Percentiles rank a stretch among this genome's conserved stretches.
Conservation (phyloP, 2,329 filamentous ascomycete genomes). For the Ceratocystis harringtonii region DNA sequence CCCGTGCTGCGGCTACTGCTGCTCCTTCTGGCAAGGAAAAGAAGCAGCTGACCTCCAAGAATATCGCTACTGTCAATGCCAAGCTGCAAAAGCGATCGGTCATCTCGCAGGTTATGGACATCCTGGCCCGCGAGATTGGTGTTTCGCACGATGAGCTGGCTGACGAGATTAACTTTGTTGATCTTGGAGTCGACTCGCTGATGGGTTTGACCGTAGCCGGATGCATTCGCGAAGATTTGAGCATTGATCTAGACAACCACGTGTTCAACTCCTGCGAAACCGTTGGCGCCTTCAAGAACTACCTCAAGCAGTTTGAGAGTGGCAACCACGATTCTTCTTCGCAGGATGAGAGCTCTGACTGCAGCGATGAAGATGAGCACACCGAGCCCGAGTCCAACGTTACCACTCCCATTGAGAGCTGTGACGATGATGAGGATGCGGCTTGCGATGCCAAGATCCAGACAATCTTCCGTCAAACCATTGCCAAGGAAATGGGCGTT, state of each 20-base stretch:
- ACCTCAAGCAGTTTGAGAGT: slow-evolving; percentile 27
- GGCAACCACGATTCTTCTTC: slow-evolving; percentile 18
- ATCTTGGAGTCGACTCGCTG: slow-evolving; percentile 47
- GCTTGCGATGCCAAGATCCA: slow-evolving; percentile 20
- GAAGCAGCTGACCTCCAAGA: slow-evolving; percentile 32
- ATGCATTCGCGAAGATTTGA: slow-evolving; percentile 42
- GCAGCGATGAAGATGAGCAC: slow-evolving; percentile 32
- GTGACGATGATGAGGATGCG: slow-evolving; percentile 30
- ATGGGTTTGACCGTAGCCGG: slow-evolving; percentile 44
- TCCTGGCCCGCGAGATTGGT: slow-evolving; percentile 42
- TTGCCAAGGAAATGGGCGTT: slow-evolving; percentile 59
- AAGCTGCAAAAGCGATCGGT: slow-evolving; percentile 34
- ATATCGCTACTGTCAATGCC: slow-evolving; percentile 35
- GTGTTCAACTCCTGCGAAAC: slow-evolving; percentile 41
- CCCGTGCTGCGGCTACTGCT: slow-evolving; percentile 25
- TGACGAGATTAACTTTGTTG: slow-evolving; percentile 40
- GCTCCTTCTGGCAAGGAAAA: slow-evolving; percentile 27
- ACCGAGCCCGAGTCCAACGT: slow-evolving; percentile 35
- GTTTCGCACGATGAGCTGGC: slow-evolving; percentile 39
- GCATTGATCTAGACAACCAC: slow-evolving; percentile 38
- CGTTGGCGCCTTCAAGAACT: slow-evolving; percentile 37
- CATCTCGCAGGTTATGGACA: slow-evolving; percentile 31
- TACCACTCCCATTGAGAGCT: slow-evolving; percentile 39
- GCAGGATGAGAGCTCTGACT: slow-evolving; percentile 25
- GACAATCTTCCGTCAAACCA: slow-evolving; percentile 46